A percentile compares a stretch with the other conserved stretches of the same genome.
These are phyloP conservation scores for Astraeus odoratus DNA, from an alignment of 768 basidiomycete species.

Conservation along the genomic window DNA sequence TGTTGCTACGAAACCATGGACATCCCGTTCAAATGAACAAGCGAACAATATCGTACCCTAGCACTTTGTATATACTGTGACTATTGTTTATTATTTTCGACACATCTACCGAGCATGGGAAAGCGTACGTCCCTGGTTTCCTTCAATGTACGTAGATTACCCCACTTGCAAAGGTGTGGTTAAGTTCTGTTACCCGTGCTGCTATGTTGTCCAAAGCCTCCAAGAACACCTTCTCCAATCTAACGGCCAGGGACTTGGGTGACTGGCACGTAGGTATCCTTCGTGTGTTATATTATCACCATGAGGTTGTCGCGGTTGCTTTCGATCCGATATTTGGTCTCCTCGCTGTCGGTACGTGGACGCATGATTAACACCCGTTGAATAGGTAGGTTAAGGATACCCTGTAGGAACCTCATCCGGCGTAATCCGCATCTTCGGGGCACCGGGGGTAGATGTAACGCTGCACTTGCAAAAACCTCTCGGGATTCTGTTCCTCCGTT, in stretches of 20 bases:
- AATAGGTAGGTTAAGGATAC: not conserved
- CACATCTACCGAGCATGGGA: too few relatives aligned
- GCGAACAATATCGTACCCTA: conserved; percentile 19
- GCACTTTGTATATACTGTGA: conserved; percentile 6
- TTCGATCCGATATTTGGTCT: conserved; percentile 54
- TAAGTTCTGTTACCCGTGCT: too few relatives aligned
- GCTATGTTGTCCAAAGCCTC: too few relatives aligned
- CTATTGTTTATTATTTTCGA: conserved; percentile 7
- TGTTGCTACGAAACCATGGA: conserved; percentile 3
- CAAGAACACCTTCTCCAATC: conserved; percentile 31
- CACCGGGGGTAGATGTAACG: conserved; percentile 52
- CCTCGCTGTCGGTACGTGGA: conserved; percentile 50
- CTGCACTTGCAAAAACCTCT: conserved; percentile 40
- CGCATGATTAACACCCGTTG: not conserved
- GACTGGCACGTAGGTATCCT: conserved; percentile 54
- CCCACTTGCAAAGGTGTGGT: too few relatives aligned
- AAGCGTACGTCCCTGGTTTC: too few relatives aligned
- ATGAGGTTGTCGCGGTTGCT: conserved; percentile 47
- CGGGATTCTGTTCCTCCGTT: conserved; percentile 54
- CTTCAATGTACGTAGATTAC: too few relatives aligned
- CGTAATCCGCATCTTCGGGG: conserved; percentile 57
- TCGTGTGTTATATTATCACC: conserved; percentile 41
- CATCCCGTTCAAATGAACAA: conserved; percentile 14
- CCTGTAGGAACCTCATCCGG: conserved; percentile 58
- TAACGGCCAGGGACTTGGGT: conserved; percentile 52